Evolutionary conservation across 2,329 filamentous ascomycete genomes (phyloP).

Genomic region (Colletotrichum tabaci): DNA sequence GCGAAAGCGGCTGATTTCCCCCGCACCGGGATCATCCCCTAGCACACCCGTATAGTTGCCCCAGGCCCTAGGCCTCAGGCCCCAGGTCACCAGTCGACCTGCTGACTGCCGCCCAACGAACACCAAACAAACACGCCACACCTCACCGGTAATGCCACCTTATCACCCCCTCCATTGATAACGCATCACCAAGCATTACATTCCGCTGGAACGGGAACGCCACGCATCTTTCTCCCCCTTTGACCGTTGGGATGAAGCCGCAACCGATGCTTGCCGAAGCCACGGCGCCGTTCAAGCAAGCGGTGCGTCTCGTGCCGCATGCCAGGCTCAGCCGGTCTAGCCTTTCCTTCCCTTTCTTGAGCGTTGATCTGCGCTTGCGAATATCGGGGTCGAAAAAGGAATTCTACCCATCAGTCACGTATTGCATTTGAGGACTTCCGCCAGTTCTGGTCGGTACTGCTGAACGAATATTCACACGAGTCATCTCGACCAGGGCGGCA

Average conservation of each 20-base stretch:
- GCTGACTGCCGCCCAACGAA: conserved; percentile 27
- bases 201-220: neutral
- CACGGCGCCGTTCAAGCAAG: neutral
- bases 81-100: conserved; percentile 14
- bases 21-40: conserved; percentile 28
- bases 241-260: neutral
- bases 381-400: neutral
- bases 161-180: neutral
- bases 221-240: neutral
- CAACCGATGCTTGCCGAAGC: conserved; percentile 14
- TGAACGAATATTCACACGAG: too few relatives aligned
- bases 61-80: neutral
- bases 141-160: conserved; percentile 20
- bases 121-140: conserved; percentile 30
- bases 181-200: neutral
- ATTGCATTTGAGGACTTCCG: neutral
- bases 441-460: neutral
- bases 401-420: neutral
- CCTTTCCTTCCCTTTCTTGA: neutral
- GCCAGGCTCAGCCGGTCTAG: neutral
- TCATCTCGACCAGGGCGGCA: neutral
- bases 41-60: conserved; percentile 14
- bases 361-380: neutral
- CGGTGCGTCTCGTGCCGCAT: neutral
- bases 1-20: conserved; percentile 34